Percentiles rank a stretch among this genome's conserved stretches.
phyloP scores from a whole-genome alignment of 2,329 filamentous ascomycete genomes.

The Colletotrichum orchidophilum region DNA sequence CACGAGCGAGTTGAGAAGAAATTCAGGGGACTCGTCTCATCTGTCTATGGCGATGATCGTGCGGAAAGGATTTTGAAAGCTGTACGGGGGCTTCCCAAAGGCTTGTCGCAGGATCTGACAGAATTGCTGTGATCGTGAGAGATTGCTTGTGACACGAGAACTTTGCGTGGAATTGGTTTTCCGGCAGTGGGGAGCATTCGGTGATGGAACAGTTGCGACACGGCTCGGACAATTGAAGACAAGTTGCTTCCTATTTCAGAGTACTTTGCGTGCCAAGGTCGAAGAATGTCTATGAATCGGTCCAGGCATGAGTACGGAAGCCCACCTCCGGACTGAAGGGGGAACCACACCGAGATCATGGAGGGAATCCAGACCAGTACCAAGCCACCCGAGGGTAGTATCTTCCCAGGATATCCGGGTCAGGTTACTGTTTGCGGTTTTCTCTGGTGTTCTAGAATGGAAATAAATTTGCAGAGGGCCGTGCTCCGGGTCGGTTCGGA shows the following conservation, averaged over 20 bases:
- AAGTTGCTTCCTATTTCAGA: neutral
- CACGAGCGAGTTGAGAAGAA: constrained; percentile 37
- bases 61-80: neutral
- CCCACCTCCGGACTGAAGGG: neutral
- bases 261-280: neutral
- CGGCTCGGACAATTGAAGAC: no score
- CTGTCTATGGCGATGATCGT: constrained; percentile 22
- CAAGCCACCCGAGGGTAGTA: neutral
- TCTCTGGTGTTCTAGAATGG: no score
- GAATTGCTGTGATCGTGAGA: neutral
- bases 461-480: neutral
- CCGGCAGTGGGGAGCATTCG: no score
- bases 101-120: neutral
- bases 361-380: neutral
- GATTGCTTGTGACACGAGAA: neutral
- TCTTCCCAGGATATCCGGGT: neutral
- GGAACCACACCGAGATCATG: neutral
- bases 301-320: neutral
- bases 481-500: neutral
- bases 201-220: no score
- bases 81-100: neutral
- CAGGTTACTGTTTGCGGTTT: neutral
- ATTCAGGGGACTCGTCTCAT: constrained; percentile 36
- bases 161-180: neutral
- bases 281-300: neutral